Conservation (phyloP, 2,329 filamentous ascomycete species). For the Furcasterigmium furcatum region DNA sequence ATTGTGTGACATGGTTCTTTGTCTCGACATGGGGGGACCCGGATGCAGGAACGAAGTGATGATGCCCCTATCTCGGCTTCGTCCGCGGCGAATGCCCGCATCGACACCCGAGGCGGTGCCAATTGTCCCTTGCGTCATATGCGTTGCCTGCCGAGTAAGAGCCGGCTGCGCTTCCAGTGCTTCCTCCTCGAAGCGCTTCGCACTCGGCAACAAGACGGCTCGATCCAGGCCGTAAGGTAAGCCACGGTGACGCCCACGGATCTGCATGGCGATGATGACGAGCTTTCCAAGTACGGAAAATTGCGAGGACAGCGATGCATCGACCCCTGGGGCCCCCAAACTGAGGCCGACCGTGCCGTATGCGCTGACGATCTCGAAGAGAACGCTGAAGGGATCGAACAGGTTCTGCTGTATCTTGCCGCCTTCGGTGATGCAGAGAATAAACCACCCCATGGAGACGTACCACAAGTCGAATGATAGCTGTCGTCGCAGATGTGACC, state of each 20-base stretch:
- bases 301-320: conserved; percentile 79
- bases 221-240: conserved; percentile 64
- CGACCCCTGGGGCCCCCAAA: conserved; percentile 72
- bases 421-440: conserved; percentile 88
- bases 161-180: conserved; percentile 41
- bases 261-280: conserved; percentile 66
- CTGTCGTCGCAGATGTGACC: conserved; percentile 86
- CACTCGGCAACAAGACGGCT: conserved; percentile 57
- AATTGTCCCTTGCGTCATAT: conserved; percentile 20
- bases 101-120: conserved; percentile 20
- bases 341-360: conserved; percentile 94
- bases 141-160: conserved; percentile 20
- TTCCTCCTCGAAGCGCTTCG: conserved; percentile 52
- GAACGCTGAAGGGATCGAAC: conserved; percentile 65
- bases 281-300: conserved; percentile 74
- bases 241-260: conserved; percentile 66
- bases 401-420: conserved; percentile 57
- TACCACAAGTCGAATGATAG: conserved; percentile 98
- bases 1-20: conserved; percentile 3
- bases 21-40: conserved; percentile 35
- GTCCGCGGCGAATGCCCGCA: conserved; percentile 24
- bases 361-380: conserved; percentile 87
- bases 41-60: conserved; percentile 45
- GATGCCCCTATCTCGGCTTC: conserved; percentile 36
- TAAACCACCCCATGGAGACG: conserved; percentile 88